phyloP scores from a whole-genome alignment of 2,329 filamentous ascomycete genomes.

The Colletotrichum spinosum region DNA sequence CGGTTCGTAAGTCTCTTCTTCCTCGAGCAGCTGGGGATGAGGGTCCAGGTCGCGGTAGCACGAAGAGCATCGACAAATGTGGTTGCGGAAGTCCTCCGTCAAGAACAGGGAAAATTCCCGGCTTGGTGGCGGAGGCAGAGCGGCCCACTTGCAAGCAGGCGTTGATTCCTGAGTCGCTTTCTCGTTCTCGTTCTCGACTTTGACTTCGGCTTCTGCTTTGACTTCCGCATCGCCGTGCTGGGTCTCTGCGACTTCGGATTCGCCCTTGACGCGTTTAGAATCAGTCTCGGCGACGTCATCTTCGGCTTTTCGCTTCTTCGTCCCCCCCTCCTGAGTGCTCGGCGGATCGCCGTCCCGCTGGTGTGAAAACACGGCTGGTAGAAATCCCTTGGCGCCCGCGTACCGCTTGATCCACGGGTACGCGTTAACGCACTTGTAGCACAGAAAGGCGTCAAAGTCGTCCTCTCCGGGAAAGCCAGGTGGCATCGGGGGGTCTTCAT shows the following conservation, averaged over 20 bases:
- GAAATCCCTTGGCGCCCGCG: constrained; percentile 82
- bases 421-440: constrained; percentile 91
- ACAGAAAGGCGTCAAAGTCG: constrained; percentile 89
- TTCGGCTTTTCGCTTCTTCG: constrained; percentile 76
- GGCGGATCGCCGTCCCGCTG: constrained; percentile 39
- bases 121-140: constrained; percentile 65
- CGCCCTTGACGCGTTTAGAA: constrained; percentile 66
- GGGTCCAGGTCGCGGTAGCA: constrained; percentile 80
- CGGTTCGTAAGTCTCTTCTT: constrained; percentile 94
- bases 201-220: constrained; percentile 20
- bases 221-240: constrained; percentile 13
- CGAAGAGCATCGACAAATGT: constrained; percentile 83
- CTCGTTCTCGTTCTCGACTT: constrained; percentile 18
- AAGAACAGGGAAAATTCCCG: constrained; percentile 84
- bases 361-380: constrained; percentile 73
- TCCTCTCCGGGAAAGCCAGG: constrained; percentile 91
- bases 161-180: constrained; percentile 6
- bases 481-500: constrained; percentile 76
- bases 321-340: constrained; percentile 37
- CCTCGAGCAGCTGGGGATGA: constrained; percentile 87
- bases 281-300: constrained; percentile 55
- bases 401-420: constrained; percentile 94
- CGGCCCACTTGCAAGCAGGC: constrained; percentile 68
- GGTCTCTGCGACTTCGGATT: constrained; percentile 44
- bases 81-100: constrained; percentile 79